Evolutionary conservation across 2,329 filamentous ascomycete genomes (phyloP).

Genomic region (Xylaria sp.): DNA sequence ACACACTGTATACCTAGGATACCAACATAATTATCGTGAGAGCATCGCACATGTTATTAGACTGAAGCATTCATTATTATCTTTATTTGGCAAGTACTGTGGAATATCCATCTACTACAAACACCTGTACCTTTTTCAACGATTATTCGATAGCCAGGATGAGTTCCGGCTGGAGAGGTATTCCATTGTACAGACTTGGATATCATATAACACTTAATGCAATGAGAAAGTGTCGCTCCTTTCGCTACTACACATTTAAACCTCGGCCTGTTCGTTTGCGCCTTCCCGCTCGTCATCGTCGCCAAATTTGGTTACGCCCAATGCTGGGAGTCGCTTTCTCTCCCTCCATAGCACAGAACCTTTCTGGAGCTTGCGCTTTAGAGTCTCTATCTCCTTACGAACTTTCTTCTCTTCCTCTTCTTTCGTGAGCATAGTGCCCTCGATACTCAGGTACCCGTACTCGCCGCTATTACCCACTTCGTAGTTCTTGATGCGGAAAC

Average conservation of each 20-base stretch:
- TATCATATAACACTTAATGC: conserved; percentile 18
- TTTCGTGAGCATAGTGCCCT: conserved; percentile 83
- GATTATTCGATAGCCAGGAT: not conserved
- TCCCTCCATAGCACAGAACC: conserved; percentile 48
- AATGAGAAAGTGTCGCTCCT: conserved; percentile 33
- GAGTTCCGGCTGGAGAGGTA: not conserved
- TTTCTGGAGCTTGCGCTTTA: conserved; percentile 53
- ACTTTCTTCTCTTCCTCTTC: conserved; percentile 72
- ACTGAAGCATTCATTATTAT: conserved; percentile 1
- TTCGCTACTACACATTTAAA: conserved; percentile 51
- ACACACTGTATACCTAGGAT: not conserved
- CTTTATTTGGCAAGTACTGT: conserved; percentile 6
- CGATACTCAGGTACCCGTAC: conserved; percentile 84
- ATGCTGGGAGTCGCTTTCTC: conserved; percentile 58
- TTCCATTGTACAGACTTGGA: not conserved
- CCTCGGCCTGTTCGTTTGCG: conserved; percentile 48
- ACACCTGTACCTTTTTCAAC: not conserved
- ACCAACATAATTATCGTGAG: not conserved
- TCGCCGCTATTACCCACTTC: conserved; percentile 81
- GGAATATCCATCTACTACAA: not conserved
- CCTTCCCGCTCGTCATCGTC: conserved; percentile 60
- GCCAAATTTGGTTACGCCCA: conserved; percentile 67
- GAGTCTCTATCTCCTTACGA: conserved; percentile 61
- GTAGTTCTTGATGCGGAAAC: conserved; percentile 85
- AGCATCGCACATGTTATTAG: not conserved